Base-by-base conservation (phyloP, 768 basidiomycete species). In the Lactifluus hygrophoroides region DNA sequence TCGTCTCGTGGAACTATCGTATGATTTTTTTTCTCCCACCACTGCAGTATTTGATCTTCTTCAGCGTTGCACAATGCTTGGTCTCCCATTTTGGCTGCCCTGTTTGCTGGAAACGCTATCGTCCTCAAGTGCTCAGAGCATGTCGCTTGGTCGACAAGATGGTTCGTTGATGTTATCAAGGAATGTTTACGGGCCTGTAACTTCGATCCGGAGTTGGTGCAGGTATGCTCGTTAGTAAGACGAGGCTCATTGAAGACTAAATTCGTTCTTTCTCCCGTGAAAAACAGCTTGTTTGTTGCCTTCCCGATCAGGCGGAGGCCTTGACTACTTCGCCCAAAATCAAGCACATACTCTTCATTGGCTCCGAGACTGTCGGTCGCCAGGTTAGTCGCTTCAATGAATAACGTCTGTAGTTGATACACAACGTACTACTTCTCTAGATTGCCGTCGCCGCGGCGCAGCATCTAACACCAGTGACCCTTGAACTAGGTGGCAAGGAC, bases 1-100 rank as follows among this genome's bases (percentile, higher is more conserved):
- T 95, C 57, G 93, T 97, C 4, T 94, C 92, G 0, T 97, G 94
- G 91, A 94, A 93, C 66, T 94, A 94, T 69, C 90, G 91, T 93
- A 67, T 49, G 80, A 5, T 21, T 65, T 10, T 25, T 32, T 70
- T 43, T 32, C 6, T 14, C 13, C 9, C 4, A 16, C 27, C 4
- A 11, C 13, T 16, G 69, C 43, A 25, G 10, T n/a, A 11, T 42
- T 25, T 49, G 10, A n/a, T 50, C 21, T 25, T 27, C 35, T 48
- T 16, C 64, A 94, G 92, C 93, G 34, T 73, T 97, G 56, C 95
- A 98, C 71, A 98, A 98, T 68, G 81, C 88, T 0, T 88, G 93
- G 80, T 94, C 92, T 1, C 95, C 95, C 2, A 92, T 99, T 57
- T 74, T 98, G 30, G 91, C 95, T 6, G 80, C 86, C 9, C 77